Base-by-base conservation (phyloP, 495 filamentous ascomycete species). In the Evernia prunastri region DNA sequence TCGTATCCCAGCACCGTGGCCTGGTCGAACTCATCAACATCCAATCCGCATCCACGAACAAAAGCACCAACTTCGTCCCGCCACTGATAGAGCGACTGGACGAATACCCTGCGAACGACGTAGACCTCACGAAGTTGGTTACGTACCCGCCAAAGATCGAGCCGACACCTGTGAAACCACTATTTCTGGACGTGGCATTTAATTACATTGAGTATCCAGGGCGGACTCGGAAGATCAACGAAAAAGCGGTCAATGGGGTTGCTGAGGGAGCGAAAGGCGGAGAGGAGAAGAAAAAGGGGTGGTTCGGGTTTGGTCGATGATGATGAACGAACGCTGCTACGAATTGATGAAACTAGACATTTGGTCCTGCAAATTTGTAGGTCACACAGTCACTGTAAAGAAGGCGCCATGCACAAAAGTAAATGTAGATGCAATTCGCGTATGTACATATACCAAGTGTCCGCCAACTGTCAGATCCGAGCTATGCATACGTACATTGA, bases 161-260 rank as follows among this genome's bases (percentile, higher is more conserved):
- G 62, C 83, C 89, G 0, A 84, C 97, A 43, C 92, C 94, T 0
- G 91, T 97, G 20, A 99, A 99, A 75, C 95, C 94, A 20, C 74
- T 99, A 20, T 97, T 97, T 80, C 82, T 97, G 54, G 94, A 99
- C 72, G 89, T 96, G 17, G 94, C 94, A 20, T 97, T 91, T 89
- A 99, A 97, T 73, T 99, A 96, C 72, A 91, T 99, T 65, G 87
- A 91, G 27, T 99, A 99, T 73, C 92, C 94, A 3, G 89, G 88
- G 5, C 81, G 82, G 36, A 60, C 70, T 57, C 67, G 63, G 3
- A 58, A 64, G 18, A 59, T 54, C 12, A 67, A 37, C 23, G 68
- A 72, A 47, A 64, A 37, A 18, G 59, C 17, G 9, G 66, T 66
- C 11, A 68, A 72, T 51, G 71, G 63, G 5, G 70, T 73, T 47